Conservation (phyloP, 768 basidiomycete species). For the Mycena belliarum region DNA sequence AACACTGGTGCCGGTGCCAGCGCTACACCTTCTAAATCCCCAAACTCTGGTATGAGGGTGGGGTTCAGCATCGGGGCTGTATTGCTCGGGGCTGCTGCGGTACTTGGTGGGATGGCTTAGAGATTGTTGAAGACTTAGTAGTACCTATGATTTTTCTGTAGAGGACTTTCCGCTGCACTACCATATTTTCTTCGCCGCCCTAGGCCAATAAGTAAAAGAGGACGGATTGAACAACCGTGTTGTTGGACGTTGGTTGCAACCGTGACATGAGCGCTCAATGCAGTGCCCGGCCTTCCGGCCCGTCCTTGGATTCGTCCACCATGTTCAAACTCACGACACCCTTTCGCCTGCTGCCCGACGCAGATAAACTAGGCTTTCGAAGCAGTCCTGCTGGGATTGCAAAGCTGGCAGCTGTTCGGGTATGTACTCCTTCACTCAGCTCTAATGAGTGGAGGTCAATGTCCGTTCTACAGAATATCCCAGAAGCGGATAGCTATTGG, state of each 20-base stretch:
- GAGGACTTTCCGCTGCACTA: too few species aligned
- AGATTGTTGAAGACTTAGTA: not conserved
- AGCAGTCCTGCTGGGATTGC: constrained; percentile 79
- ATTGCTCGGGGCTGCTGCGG: constrained; percentile 13
- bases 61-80: constrained; percentile 10
- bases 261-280: too few species aligned
- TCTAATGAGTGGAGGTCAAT: not conserved
- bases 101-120: constrained; percentile 17
- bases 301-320: not conserved
- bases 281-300: not conserved
- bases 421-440: constrained; percentile 38
- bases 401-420: constrained; percentile 71
- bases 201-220: too few species aligned
- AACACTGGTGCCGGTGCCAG: constrained; percentile 16
- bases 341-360: constrained; percentile 79
- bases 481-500: constrained; percentile 82
- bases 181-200: too few species aligned
- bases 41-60: constrained; percentile 16
- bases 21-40: not conserved
- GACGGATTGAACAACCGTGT: too few species aligned
- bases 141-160: not conserved
- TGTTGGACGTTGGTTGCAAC: too few species aligned
- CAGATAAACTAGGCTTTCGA: constrained; percentile 87
- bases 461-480: constrained; percentile 73
- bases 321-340: constrained; percentile 61